Base-by-base conservation (phyloP, 2,329 filamentous ascomycete genomes). In the Nigrospora sphaerica region DNA sequence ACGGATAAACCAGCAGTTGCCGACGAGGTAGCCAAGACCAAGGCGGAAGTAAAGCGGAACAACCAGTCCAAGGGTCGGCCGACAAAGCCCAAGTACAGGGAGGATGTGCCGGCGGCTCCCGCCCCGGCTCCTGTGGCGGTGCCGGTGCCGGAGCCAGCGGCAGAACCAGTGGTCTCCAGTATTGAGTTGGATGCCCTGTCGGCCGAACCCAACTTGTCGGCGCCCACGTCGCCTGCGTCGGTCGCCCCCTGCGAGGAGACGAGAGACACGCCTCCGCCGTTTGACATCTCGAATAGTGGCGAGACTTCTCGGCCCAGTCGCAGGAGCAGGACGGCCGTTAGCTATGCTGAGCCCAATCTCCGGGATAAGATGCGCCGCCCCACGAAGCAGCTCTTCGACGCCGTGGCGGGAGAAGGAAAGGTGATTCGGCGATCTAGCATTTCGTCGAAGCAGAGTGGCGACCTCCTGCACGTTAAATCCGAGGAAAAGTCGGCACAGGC, bases 321-420 rank as follows among this genome's bases (percentile, higher is more conserved):
- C 53, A 78, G 88, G 52, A 79, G 80, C 41, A 75, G 85, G 56
- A 69, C 79, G 12, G 74, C 81, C 42, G 78, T 93, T 50, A 92
- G 86, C 68, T 93, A 93, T 62, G 85, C 86, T 12, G 86, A 92
- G 62, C 88, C 88, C 1, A 92, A 86, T 57, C 71, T 93, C 37
- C 77, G 85, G 51, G 85, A 84, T 59, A 93, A 93, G 68, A 91
- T 93, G 87, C 78, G 88, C 48, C 78, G 88, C 49, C 86, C 88
- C 18, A 86, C 84, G 1, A 88, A 88, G 59, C 81, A 88, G 52
- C 66, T 91, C 11, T 78, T 85, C 33, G 86, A 90, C 62, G 87
- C 86, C 1, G 86, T 92, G 13, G 67, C 76, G 12, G 81, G 78
- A n/a, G 78, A 85, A 54, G 77, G 74, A 32, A 81, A 75, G 57